Evolutionary conservation across 1,284 basidiomycete genomes (phyloP).

Genomic region (Tremellales sp.): DNA sequence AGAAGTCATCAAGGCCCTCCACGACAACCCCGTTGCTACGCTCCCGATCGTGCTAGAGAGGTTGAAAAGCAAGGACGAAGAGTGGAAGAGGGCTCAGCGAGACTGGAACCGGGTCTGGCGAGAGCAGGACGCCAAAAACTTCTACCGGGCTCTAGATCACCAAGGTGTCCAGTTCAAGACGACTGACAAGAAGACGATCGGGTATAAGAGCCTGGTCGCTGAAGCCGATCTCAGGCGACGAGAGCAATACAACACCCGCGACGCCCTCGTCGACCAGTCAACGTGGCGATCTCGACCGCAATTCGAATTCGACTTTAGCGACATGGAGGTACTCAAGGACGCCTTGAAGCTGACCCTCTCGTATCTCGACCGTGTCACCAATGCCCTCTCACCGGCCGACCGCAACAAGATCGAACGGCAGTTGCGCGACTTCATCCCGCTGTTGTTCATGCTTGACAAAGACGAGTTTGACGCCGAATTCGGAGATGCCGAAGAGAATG

Average conservation of each 20-base stretch:
- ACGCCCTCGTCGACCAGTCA: conserved; percentile 62
- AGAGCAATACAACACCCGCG: conserved; percentile 69
- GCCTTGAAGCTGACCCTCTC: conserved; percentile 83
- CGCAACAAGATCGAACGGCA: conserved; percentile 79
- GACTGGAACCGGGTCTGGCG: conserved; percentile 98
- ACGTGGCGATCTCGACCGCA: conserved; percentile 55
- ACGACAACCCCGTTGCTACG: conserved; percentile 85
- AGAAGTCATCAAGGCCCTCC: conserved; percentile 85
- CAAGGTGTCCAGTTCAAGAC: conserved; percentile 92
- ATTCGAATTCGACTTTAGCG: conserved; percentile 73
- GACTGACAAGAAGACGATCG: conserved; percentile 94
- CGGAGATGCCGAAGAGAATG: conserved; percentile 61
- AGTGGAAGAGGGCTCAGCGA: conserved; percentile 90
- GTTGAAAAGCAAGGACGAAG: conserved; percentile 92
- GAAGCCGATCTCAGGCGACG: conserved; percentile 79
- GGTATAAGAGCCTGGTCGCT: conserved; percentile 78
- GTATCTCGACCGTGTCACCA: conserved; percentile 76
- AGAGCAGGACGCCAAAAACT: conserved; percentile 94
- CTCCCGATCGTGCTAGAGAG: conserved; percentile 88
- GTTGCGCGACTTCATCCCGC: conserved; percentile 77
- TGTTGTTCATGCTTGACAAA: conserved; percentile 70
- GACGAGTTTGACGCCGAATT: conserved; percentile 74
- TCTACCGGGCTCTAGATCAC: conserved; percentile 94
- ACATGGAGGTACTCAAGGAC: conserved; percentile 79
- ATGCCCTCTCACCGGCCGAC: conserved; percentile 70